These are phyloP conservation scores for Haematococcus lacustris DNA, from an alignment of 139 green algal genomes.

Conservation along the genomic window DNA sequence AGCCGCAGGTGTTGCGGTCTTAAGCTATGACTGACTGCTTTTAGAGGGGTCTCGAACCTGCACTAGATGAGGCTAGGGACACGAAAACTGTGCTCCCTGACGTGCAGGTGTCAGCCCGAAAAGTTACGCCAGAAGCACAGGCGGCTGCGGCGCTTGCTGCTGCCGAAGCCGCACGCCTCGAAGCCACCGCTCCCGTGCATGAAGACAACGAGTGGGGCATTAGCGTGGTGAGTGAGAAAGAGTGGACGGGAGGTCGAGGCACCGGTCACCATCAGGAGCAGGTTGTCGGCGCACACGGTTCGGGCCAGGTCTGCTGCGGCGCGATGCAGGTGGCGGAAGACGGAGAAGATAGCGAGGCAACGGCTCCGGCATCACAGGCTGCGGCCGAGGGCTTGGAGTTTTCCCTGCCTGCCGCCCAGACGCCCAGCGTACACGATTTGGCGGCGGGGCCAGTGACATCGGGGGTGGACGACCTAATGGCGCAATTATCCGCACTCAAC, in stretches of 20 bases:
- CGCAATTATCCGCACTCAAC: constrained; percentile 49
- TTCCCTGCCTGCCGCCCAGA: neutral
- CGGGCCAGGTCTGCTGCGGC: neutral
- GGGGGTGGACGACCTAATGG: constrained; percentile 67
- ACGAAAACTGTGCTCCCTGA: too few relatives aligned
- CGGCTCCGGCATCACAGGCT: neutral
- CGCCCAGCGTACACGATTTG: constrained; percentile 33
- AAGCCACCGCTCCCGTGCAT: constrained; percentile 52
- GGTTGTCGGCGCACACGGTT: neutral
- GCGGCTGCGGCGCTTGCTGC: constrained; percentile 32
- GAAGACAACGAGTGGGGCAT: constrained; percentile 82
- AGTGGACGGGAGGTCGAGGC: too few relatives aligned
- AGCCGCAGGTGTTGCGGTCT: too few relatives aligned
- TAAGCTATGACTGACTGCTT: too few relatives aligned
- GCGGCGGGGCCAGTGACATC: constrained; percentile 25
- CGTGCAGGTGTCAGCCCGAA: too few relatives aligned
- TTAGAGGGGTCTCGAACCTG: too few relatives aligned
- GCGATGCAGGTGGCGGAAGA: neutral
- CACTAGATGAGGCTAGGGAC: too few relatives aligned
- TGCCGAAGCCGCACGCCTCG: constrained; percentile 22
- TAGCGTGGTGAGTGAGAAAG: neutral
- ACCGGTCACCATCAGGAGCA: too few relatives aligned
- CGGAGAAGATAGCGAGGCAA: too few relatives aligned
- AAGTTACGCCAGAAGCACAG: constrained; percentile 30
- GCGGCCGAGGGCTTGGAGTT: neutral